Evolutionary conservation across 768 basidiomycete species (phyloP).

Genomic region (Crepidotus variabilis): DNA sequence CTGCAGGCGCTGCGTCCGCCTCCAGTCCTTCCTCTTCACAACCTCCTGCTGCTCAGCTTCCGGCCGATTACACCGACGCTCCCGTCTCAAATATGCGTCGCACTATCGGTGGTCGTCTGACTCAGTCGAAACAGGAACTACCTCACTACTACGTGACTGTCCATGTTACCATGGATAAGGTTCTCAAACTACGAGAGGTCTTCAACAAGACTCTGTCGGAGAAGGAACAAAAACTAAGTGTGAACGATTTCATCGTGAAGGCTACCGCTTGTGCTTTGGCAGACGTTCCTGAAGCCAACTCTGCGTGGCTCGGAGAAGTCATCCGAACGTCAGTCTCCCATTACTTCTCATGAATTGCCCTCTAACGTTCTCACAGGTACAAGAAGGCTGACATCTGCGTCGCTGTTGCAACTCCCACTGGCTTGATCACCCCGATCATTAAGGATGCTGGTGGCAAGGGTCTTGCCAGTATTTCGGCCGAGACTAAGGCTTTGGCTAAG

Average conservation of each 20-base stretch:
- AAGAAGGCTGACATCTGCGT: slow-evolving; percentile 96
- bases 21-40: slow-evolving; percentile 42
- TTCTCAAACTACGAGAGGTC: slow-evolving; percentile 88
- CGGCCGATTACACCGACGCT: slow-evolving; percentile 77
- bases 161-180: slow-evolving; percentile 95
- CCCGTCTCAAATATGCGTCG: slow-evolving; percentile 95
- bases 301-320: slow-evolving; percentile 94
- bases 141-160: slow-evolving; percentile 97
- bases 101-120: slow-evolving; percentile 84
- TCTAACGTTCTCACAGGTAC: slow-evolving; percentile 49
- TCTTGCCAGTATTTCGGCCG: slow-evolving; percentile 86
- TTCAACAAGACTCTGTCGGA: slow-evolving; percentile 89
- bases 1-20: slow-evolving; percentile 40
- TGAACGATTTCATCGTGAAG: slow-evolving; percentile 98
- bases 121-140: slow-evolving; percentile 90
- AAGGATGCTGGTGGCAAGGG: slow-evolving; percentile 93
- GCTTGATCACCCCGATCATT: slow-evolving; percentile 96
- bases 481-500: slow-evolving; percentile 89
- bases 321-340: slow-evolving; percentile 79
- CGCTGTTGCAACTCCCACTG: slow-evolving; percentile 93
- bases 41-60: slow-evolving; percentile 44
- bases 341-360: background rate
- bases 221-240: slow-evolving; percentile 95
- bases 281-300: slow-evolving; percentile 97
- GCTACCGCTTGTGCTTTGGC: slow-evolving; percentile 85